Base-by-base conservation (phyloP, 805 yeast genomes). In the Barnettozyma salicaria region DNA sequence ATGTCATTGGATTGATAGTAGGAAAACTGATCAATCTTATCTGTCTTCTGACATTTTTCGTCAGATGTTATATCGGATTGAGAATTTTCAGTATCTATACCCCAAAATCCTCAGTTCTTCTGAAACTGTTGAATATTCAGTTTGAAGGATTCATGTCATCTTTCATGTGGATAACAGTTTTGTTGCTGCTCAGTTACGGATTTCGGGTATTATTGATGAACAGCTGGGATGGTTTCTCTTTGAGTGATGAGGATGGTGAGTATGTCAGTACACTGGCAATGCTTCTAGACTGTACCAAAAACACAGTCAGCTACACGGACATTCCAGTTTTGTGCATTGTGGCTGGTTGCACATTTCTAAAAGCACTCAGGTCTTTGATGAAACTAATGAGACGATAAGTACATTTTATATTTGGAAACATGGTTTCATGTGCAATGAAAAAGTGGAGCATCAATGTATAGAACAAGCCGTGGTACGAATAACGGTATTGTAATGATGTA, bases 31-130 rank as follows among this genome's bases (percentile, higher is more conserved):
- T 36, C n/a, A 36, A 36, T 18, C 7, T 36, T 12, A 18, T 36
- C 6, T 36, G 27, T 9, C 11, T 36, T 11, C 11, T 20, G 1
- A 36, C 19, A 3, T 36, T 36, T 23, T 20, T 21, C 16, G 8
- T 36, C n/a, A 30, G 39, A 14, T 36, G 39, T 14, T 36, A 36
- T 19, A 27, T 36, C 7, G 39, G 39, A 13, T n/a, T 36, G 11
- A 24, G 19, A 23, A 7, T 36, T 8, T 24, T 32, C 20, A 18
- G 17, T 6, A 25, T 7, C n/a, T 14, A 26, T 10, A 30, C 24
- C 3, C 14, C n/a, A 8, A 18, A 18, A 5, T 30, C 34, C 4
- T 12, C 16, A 10, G 13, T 36, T 7, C 22, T 36, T 4, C 22
- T 21, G 9, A 36, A 36, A 17, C 19, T 36, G 12, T 12, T 36